Evolutionary conservation across 75 land plant genomes (phyloP), one percentile per base, ranked within the genome.

Genomic region (Azolla pinnata): DNA sequence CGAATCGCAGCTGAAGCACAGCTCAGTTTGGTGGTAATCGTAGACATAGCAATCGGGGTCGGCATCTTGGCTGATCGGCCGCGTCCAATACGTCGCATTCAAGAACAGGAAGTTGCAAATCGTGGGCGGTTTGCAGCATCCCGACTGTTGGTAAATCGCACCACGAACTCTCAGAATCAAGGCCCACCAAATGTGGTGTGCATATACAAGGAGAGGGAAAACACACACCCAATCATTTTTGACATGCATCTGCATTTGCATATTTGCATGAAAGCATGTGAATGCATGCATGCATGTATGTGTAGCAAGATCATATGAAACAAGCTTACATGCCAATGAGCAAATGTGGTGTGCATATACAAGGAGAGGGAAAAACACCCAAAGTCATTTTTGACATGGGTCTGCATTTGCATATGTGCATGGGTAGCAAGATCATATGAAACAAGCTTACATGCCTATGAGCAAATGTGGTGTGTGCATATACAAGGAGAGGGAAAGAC

Each of bases 111-210:
- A 86, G 9, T 79, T 81, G 56, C 90, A 86, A 30, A 50, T 44
- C 10, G 78, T 74, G 8, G 90, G 90, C 19, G 90, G 90, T 63
- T 86, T 86, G 71, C 90, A 86, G 69, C 90, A 86, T 56, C 90
- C 90, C 1, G 87, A 83, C 90, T 86, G 83, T 48, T 61, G 2
- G 31, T 26, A 27, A 16, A 9, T 1, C 51, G 19, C 4, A 20
- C 18, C 51, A 48, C 21, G 51, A 20, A 48, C 5, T 35, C n/a
- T n/a, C n/a, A n/a, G n/a, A n/a, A n/a, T n/a, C n/a, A n/a, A n/a
- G n/a, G n/a, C n/a, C n/a, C n/a, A n/a, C n/a, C n/a, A n/a, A n/a
- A n/a, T n/a, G n/a, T n/a, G n/a, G n/a, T n/a, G n/a, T n/a, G n/a
- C n/a, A n/a, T n/a, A n/a, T n/a, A n/a, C n/a, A n/a, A n/a, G n/a